Conservation (phyloP, 1,284 basidiomycete species). For the Clitocybe nebularis region DNA sequence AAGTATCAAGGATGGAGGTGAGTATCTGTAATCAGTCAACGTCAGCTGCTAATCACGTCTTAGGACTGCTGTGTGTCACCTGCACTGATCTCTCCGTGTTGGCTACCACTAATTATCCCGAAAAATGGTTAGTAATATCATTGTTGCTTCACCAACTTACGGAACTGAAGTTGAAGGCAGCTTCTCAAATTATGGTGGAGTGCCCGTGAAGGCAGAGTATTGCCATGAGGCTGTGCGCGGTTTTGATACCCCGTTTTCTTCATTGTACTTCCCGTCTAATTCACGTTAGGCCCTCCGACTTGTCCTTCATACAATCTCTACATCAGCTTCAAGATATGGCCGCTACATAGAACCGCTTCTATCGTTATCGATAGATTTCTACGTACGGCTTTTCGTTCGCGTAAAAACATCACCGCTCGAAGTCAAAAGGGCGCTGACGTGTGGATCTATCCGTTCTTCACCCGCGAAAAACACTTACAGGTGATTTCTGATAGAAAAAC, state of each 20-base stretch:
- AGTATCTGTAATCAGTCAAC: constrained; percentile 14
- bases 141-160: not conserved
- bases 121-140: constrained; percentile 75
- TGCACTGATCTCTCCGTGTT: constrained; percentile 96
- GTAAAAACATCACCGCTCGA: constrained; percentile 76
- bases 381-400: constrained; percentile 89
- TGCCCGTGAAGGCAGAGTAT: constrained; percentile 88
- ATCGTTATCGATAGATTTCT: constrained; percentile 96
- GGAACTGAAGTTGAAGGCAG: constrained; percentile 38
- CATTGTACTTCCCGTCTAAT: constrained; percentile 3
- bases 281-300: constrained; percentile 75
- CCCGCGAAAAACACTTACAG: not conserved
- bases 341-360: constrained; percentile 90
- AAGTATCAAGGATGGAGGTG: constrained; percentile 82
- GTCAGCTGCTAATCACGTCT: constrained; percentile 3
- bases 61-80: constrained; percentile 91
- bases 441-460: constrained; percentile 20
- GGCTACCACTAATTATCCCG: constrained; percentile 92
- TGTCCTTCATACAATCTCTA: constrained; percentile 82
- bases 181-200: constrained; percentile 95
- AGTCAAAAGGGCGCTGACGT: constrained; percentile 84
- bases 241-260: too few species aligned
- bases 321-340: constrained; percentile 88
- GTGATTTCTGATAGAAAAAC: constrained; percentile 58
- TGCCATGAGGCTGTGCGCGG: constrained; percentile 88